Base-by-base conservation (phyloP, 257 asterid species). In the Schizonepeta tenuifolia region DNA sequence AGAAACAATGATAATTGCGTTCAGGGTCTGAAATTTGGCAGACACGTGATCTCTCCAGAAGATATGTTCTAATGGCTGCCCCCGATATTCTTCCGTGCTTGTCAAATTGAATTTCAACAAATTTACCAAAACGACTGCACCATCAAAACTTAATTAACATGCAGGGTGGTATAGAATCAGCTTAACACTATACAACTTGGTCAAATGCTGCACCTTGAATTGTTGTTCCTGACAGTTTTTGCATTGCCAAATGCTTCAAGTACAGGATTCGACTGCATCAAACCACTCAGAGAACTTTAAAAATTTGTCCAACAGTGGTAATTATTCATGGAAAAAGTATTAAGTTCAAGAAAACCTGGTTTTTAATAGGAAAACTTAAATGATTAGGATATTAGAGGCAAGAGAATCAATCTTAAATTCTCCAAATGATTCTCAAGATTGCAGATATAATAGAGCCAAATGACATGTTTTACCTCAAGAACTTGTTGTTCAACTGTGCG, bases 191-290 rank as follows among this genome's bases (percentile, higher is more conserved):
- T 53, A 36, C 12, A 26, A 11, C 31, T 26, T 67, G 54, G 65
- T 20, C 64, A 58, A 47, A 65, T 21, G 8, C n/a, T 62, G 86
- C 70, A 88, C 99, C 99, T 94, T 50, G 99, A 94, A 83, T 94
- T 94, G 87, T 94, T 91, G 67, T 94, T 94, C 86, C 97, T 87
- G 69, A 94, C 97, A 35, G 98, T 94, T 91, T 94, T 94, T 69
- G 98, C 98, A 84, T 94, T 94, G 77, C 98, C 98, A 82, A 94
- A 94, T 79, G 98, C 98, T 87, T 94, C 98, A 61, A 94, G 96
- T 49, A 94, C 97, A 38, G 99, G 99, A 79, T 94, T 94, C 49
- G 99, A 94, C 99, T 94, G 97, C 89, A 93, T 28, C 41, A 41
- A 69, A 70, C 60, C 79, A 71, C 46, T 50, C 69, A 67, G 58